Evolutionary conservation across 768 basidiomycete species (phyloP), one percentile per base, ranked within the genome.

Genomic region (Tulasnella sp.): DNA sequence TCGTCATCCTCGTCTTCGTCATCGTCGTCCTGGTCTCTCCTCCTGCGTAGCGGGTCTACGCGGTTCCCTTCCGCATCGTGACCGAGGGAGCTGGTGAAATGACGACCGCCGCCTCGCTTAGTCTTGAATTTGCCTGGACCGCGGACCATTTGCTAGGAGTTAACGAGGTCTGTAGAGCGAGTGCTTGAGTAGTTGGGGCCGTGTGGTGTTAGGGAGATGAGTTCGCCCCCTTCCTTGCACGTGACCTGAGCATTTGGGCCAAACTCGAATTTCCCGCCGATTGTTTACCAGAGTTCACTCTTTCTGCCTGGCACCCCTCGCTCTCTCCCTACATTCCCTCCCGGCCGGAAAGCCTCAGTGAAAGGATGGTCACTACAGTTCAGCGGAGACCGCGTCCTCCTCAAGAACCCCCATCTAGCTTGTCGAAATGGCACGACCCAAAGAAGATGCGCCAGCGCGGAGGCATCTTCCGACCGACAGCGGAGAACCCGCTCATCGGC

Each of bases 51-150:
- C 16, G 83, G 85, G 29, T 87, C 83, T 61, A 86, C 87, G 16
- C 89, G 89, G 23, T 88, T 88, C 10, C 89, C 90, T 74, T 90
- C 83, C 81, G 85, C 85, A 81, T 92, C 90, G 11, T 91, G 86
- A 7, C 82, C 85, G 84, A 93, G 86, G 81, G 91, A 84, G 90
- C 93, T 93, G 20, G 84, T 84, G 84, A 96, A 96, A 83, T 86
- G 91, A 79, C 95, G 89, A 74, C 95, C 95, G 48, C 95, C 95
- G 81, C 95, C 95, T 74, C 95, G 93, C 83, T 91, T 93, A 81
- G 90, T 87, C 88, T 95, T 95, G 86, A 89, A 94, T 84, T 92
- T 93, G 79, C 94, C 93, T 90, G 81, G 7, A 76, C 46, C 80
- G 48, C 80, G 80, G 29, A 79, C 80, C 80, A 81, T 81, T 48